These are phyloP conservation scores for Saccharomyces cerevisiae DNA, from an alignment of 805 yeast genomes.

Conservation along the genomic window DNA sequence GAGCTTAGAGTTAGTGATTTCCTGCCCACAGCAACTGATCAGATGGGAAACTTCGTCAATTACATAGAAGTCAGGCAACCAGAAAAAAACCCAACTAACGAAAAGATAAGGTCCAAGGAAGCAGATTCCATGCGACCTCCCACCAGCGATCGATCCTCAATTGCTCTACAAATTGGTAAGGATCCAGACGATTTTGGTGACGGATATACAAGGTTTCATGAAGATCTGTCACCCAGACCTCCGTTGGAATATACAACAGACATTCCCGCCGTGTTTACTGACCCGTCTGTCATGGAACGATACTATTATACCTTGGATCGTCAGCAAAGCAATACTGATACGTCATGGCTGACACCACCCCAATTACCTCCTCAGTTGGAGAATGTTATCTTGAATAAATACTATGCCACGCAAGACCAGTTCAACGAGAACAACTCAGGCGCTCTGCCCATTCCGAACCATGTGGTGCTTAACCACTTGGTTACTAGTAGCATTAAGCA, in stretches of 20 bases:
- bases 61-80: slow-evolving; percentile 58
- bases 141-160: slow-evolving; percentile 41
- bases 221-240: slow-evolving; percentile 36
- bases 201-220: slow-evolving; percentile 71
- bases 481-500: slow-evolving; percentile 93
- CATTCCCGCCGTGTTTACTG: slow-evolving; percentile 78
- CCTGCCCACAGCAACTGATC: slow-evolving; percentile 94
- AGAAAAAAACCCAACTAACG: slow-evolving; percentile 7
- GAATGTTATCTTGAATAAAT: slow-evolving; percentile 80
- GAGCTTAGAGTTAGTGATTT: slow-evolving; percentile 82
- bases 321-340: slow-evolving; percentile 51
- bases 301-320: slow-evolving; percentile 71
- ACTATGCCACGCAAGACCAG: slow-evolving; percentile 29
- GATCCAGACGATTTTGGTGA: slow-evolving; percentile 65
- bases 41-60: slow-evolving; percentile 91
- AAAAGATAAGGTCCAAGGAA: neutral
- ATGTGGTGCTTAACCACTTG: slow-evolving; percentile 85
- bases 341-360: slow-evolving; percentile 76
- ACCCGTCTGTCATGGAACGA: slow-evolving; percentile 81
- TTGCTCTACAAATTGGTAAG: slow-evolving; percentile 34
- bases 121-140: slow-evolving; percentile 9
- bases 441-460: slow-evolving; percentile 88
- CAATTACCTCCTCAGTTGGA: slow-evolving; percentile 95
- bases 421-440: slow-evolving; percentile 67
- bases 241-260: slow-evolving; percentile 45